Evolutionary conservation across 805 yeast species (phyloP), one percentile per base, ranked within the genome.

Genomic region (Wickerhamiella dianesei): DNA sequence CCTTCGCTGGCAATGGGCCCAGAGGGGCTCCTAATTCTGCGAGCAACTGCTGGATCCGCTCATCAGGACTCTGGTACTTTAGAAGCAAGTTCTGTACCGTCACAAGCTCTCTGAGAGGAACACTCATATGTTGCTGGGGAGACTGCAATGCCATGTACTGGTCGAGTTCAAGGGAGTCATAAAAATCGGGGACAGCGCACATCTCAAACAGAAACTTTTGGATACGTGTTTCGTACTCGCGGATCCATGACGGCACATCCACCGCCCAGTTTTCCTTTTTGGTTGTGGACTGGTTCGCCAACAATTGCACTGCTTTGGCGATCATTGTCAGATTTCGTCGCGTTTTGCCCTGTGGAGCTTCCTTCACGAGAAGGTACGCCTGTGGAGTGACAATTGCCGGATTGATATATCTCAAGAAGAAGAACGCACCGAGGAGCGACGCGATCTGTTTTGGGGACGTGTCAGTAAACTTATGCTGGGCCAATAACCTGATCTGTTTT

Each of bases 381-480:
- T 84, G 94, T 0, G 96, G 96, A 32, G 86, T 78, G 13, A 88
- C 88, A 55, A 88, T 79, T 0, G 95, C 94, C 12, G 97, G 96
- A 59, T 94, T 82, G 50, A 82, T 72, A 51, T 81, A 77, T 48
- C 95, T 67, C 54, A 89, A 68, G 57, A 89, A 88, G 46, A 89
- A 68, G 59, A 83, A 89, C 0, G 95, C 87, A 0, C 96, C 95
- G 21, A 86, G 80, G 73, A 66, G 53, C 1, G 67, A 59, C 37
- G 62, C 58, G 29, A 62, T 59, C 3, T 63, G 61, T 1, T 62
- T 47, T 43, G 53, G 57, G 9, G 61, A 48, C 37, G 80, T 81
- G 37, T 75, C 78, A 0, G 82, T 83, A 54, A 81, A 81, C 53
- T 76, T 76, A n/a, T 64, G 63, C 22, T 71, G 65, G 2, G 45